Base-by-base conservation (phyloP, 345 rosid genomes). In the Eucalyptus grandis region DNA sequence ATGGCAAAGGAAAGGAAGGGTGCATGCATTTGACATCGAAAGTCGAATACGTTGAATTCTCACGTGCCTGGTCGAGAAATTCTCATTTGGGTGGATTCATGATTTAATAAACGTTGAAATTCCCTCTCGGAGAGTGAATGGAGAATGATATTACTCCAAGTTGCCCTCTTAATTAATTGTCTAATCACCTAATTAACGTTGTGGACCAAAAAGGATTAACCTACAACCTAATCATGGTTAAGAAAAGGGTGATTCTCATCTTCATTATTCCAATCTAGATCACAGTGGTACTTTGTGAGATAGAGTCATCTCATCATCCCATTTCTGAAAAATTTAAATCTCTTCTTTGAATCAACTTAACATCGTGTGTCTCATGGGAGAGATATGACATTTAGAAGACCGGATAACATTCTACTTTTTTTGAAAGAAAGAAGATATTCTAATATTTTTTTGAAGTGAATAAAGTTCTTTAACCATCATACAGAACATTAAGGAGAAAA, bases 331-430 rank as follows among this genome's bases (percentile, higher is more conserved):
- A 27, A 4, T 14, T 65, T 65, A n/a, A 15, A 65, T 65, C 40
- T n/a, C 11, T n/a, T 65, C 15, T 14, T n/a, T 16, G 21, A n/a
- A n/a, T 65, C 1, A 6, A n/a, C 47, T 77, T 77, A 21, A 12
- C 0, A 3, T 1, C 27, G 6, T 5, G 5, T 37, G 9, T 37
- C 47, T 40, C 3, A 1, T 77, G 83, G 2, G 15, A 77, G 15
- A 37, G 27, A 77, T 40, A 24, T 13, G 8, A 21, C 83, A 11
- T 77, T n/a, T 65, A 8, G 8, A 65, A n/a, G 3, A 65, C 3
- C 1, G 3, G 14, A 19, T 40, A 77, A 37, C 6, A 19, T 77
- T 77, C 2, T 21, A 3, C 3, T 11, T 5, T 40, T 40, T 77
- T 19, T 37, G 0, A 34, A 21, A 77, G 47, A 21, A 77, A 11